Evolutionary conservation across 1,284 basidiomycete species (phyloP).

Genomic region (Mycosarcoma maydis): DNA sequence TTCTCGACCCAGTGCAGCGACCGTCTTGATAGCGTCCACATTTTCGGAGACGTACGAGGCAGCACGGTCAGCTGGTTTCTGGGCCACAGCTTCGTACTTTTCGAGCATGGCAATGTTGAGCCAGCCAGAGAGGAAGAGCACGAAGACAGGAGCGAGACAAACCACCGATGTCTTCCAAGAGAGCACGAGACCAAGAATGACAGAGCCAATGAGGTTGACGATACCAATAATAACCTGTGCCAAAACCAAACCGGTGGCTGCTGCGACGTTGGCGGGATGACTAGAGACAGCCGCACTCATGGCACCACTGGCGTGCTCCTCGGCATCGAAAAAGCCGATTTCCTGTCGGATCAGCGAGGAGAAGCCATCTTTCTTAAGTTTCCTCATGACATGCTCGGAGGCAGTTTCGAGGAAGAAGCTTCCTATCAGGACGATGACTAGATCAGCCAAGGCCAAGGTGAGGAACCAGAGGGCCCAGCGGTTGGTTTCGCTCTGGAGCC

Average conservation of each 20-base stretch:
- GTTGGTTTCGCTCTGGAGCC: conserved; percentile 38
- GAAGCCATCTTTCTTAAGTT: conserved; percentile 54
- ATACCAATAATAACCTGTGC: conserved; percentile 65
- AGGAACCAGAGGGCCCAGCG: conserved; percentile 59
- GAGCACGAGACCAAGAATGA: conserved; percentile 67
- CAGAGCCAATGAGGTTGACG: conserved; percentile 66
- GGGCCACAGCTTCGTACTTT: conserved; percentile 61
- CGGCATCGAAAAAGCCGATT: conserved; percentile 63
- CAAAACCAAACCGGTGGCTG: conserved; percentile 67
- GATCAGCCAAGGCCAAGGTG: conserved; percentile 45
- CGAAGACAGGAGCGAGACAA: conserved; percentile 64
- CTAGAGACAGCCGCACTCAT: conserved; percentile 67
- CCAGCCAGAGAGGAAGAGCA: conserved; percentile 55
- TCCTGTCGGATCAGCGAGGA: conserved; percentile 59
- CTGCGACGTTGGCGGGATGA: conserved; percentile 67
- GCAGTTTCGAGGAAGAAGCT: conserved; percentile 61
- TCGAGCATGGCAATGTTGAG: conserved; percentile 66
- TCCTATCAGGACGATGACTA: conserved; percentile 47
- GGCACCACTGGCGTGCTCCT: conserved; percentile 66
- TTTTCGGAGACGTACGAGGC: conserved; percentile 68
- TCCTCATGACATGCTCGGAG: conserved; percentile 53
- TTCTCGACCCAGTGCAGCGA: conserved; percentile 68
- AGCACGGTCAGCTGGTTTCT: conserved; percentile 59
- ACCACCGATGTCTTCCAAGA: conserved; percentile 67
- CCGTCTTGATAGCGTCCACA: conserved; percentile 68